Evolutionary conservation across 768 basidiomycete species (phyloP).

Genomic region (Clathrus columnatus): DNA sequence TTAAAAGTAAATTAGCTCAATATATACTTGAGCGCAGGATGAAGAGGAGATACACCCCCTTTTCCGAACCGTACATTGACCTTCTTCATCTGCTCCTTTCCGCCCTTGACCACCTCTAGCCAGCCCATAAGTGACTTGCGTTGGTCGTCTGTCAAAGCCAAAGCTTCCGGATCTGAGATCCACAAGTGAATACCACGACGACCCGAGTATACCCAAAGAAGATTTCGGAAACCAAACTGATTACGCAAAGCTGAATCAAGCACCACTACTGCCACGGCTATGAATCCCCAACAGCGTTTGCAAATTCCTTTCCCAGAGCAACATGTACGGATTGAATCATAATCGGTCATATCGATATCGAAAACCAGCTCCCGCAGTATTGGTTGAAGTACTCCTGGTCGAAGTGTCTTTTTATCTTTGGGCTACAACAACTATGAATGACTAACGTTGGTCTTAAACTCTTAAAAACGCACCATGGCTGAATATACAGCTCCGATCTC

Average conservation of each 20-base stretch:
- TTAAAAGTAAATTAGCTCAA: neutral
- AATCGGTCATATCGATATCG: slow-evolving; percentile 99
- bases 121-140: slow-evolving; percentile 80
- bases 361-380: slow-evolving; percentile 88
- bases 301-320: slow-evolving; percentile 90
- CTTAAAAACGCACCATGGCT: slow-evolving; percentile 52
- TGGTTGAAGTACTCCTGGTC: slow-evolving; percentile 60
- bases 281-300: slow-evolving; percentile 89
- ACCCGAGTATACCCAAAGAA: slow-evolving; percentile 98
- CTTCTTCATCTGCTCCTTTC: slow-evolving; percentile 74
- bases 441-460: neutral
- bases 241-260: slow-evolving; percentile 71
- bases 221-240: slow-evolving; percentile 83
- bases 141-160: slow-evolving; percentile 88
- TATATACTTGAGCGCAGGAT: slow-evolving; percentile 66
- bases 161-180: slow-evolving; percentile 85
- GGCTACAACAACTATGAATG: slow-evolving; percentile 42
- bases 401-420: slow-evolving; percentile 77
- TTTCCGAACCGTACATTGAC: slow-evolving; percentile 55
- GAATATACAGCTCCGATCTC: slow-evolving; percentile 96
- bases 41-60: slow-evolving; percentile 36
- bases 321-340: slow-evolving; percentile 91
- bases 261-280: slow-evolving; percentile 83
- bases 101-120: slow-evolving; percentile 74
- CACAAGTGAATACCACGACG: slow-evolving; percentile 97